Base-by-base conservation (phyloP, 2,329 filamentous ascomycete species). In the Fusarium neocosmosporiellum region DNA sequence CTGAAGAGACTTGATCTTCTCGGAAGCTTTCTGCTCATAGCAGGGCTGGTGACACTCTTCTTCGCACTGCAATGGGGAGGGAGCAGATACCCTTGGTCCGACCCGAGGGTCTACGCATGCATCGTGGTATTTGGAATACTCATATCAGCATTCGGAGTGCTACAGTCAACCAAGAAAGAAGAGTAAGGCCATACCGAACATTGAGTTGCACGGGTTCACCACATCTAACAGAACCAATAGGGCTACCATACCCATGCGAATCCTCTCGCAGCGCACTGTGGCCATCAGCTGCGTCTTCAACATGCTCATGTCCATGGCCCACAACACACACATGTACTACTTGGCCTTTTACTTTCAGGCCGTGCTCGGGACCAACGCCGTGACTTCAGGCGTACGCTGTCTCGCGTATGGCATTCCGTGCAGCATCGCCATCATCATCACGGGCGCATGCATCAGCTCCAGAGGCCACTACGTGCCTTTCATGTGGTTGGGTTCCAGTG, bases 391-490 rank as follows among this genome's bases (percentile, higher is more conserved):
- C 0, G 59, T 70, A 6, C 67, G 66, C 0, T 64, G 63, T 36
- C 36, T 70, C 22, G 39, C 62, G 5, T 59, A 22, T 29, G 60
- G 1, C 22, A 59, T 20, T 34, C 67, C 33, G 11, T 69, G 66
- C 59, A 5, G 33, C 34, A n/a, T 74, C 48, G 22, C 71, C 22
- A 54, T 66, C 7, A 46, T 75, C 16, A 27, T 69, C 5, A 61
- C 62, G 1, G 73, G 72, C 9, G 46, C 50, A 0, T 36, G 65
- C 1, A 60, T 74, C 4, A 69, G 63, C 10, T 18, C 24, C 1
- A 50, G 43, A 13, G 72, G 72, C 8, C 63, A 70, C 24, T 75
- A 75, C 16, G 71, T 73, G n/a, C 72, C 73, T 0, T 75, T 72
- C 11, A 72, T 75, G 66, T 65, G 69, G 41, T 9, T 69, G 1